Base-by-base conservation (phyloP, 83 land plant species). In the Diphasiastrum complanatum region DNA sequence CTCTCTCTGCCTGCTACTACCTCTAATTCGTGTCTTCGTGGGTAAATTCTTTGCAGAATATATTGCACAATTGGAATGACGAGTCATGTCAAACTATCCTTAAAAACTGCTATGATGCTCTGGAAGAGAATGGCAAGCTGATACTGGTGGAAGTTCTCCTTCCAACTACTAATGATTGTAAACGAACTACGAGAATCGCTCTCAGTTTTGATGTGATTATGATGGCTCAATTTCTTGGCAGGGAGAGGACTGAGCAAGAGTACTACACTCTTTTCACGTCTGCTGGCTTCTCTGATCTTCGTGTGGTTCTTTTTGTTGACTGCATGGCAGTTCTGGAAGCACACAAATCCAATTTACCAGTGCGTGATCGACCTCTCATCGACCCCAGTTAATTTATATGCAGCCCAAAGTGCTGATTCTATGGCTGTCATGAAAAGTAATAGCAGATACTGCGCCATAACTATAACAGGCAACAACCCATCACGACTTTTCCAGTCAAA, bases 141-240 rank as follows among this genome's bases (percentile, higher is more conserved):
- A 50, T 50, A 50, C 16, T 50, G 53, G 53, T 50, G 53, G 53
- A 50, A 23, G 16, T 50, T 24, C 1, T 50, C 22, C 22, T 23
- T 16, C 53, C 53, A 16, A 23, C 16, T 12, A 18, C 23, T 18
- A 23, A 23, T 10, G 53, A 50, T 23, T 10, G 25, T 10, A 1
- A 23, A 0, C 53, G 1, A 24, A 18, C 22, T 18, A 23, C 53
- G 11, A 16, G 53, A 24, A 23, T 50, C 22, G 1, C 53, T n/a
- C 53, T 50, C 12, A 50, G 53, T 50, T 50, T 16, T 24, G 53
- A 50, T 24, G 19, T 50, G 16, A 23, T 50, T 24, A 50, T 50
- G 53, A 50, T 50, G 53, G 53, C 53, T 10, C 53, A 50, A 18
- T 50, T 50, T 24, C 53, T n/a, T 0, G 53, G 53, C 53, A 50